Evolutionary conservation across 2,329 filamentous ascomycete genomes (phyloP).

Genomic region (Coleophoma eucalyptorum): DNA sequence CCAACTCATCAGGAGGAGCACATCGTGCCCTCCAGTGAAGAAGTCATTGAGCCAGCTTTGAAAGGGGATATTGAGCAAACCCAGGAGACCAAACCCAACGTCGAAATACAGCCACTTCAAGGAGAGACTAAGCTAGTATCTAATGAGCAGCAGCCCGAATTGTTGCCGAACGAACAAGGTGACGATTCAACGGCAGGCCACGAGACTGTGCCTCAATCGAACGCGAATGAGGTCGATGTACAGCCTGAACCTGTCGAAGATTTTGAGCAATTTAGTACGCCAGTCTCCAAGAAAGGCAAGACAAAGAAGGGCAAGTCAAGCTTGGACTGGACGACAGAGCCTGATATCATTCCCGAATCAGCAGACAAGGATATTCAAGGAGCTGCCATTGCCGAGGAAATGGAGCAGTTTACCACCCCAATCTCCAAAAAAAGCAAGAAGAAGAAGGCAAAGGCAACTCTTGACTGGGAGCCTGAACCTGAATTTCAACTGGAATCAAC

Average conservation of each 20-base stretch:
- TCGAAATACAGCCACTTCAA: too few relatives aligned
- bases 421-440: neutral
- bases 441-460: neutral
- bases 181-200: too few relatives aligned
- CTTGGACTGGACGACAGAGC: neutral
- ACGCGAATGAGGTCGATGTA: too few relatives aligned
- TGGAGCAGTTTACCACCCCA: neutral
- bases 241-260: neutral
- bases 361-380: neutral
- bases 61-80: too few relatives aligned
- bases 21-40: too few relatives aligned
- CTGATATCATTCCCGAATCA: neutral
- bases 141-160: too few relatives aligned
- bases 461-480: neutral
- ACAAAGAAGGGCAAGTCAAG: constrained; percentile 40
- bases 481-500: neutral
- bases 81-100: too few relatives aligned
- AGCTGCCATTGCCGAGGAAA: neutral
- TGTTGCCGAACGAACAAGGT: too few relatives aligned
- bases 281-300: constrained; percentile 28
- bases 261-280: constrained; percentile 4
- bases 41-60: too few relatives aligned
- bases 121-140: too few relatives aligned
- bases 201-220: too few relatives aligned
- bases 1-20: too few relatives aligned